Percentiles rank a stretch among this genome's conserved stretches.
These are phyloP conservation scores for Brasenia schreberi DNA, from an alignment of 164 flowering plant genomes.

Conservation along the genomic window DNA sequence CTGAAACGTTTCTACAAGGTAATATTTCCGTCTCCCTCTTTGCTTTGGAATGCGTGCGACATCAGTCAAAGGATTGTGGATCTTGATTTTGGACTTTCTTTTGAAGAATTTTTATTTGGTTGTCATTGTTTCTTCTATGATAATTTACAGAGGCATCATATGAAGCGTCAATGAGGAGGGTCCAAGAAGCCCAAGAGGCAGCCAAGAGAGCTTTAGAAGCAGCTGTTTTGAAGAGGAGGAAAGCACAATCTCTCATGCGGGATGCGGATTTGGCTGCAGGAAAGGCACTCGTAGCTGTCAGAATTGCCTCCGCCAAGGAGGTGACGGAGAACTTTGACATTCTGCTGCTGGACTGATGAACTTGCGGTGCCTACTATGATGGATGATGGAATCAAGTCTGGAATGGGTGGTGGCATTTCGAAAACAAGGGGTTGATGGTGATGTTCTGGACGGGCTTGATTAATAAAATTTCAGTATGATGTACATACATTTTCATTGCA, in stretches of 20 bases:
- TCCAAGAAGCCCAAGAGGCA: constrained; percentile 36
- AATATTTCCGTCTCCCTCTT: not conserved
- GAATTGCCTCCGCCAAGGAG: constrained; percentile 46
- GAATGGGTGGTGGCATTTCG: too few relatives aligned
- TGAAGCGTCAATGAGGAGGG: constrained; percentile 16
- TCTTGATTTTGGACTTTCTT: not conserved
- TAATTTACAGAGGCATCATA: constrained; percentile 6
- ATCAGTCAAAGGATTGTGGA: not conserved
- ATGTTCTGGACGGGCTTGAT: not conserved
- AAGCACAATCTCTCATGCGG: constrained; percentile 59
- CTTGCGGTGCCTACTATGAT: too few relatives aligned
- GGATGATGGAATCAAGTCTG: too few relatives aligned
- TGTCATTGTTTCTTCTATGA: not conserved
- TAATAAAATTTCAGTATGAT: too few relatives aligned
- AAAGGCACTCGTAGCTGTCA: constrained; percentile 54
- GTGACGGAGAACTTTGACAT: constrained; percentile 4
- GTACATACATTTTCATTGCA: not conserved
- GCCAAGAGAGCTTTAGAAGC: constrained; percentile 20
- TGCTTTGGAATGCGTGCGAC: not conserved
- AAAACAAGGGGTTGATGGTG: not conserved
- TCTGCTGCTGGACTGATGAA: too few relatives aligned
- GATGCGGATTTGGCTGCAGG: constrained; percentile 57
- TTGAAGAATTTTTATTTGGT: not conserved
- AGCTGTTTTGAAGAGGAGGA: constrained; percentile 43
- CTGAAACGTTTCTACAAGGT: constrained; percentile 34